phyloP scores from a whole-genome alignment of 192 early-diverging fungal species.

The Gonapodya prolifera region DNA sequence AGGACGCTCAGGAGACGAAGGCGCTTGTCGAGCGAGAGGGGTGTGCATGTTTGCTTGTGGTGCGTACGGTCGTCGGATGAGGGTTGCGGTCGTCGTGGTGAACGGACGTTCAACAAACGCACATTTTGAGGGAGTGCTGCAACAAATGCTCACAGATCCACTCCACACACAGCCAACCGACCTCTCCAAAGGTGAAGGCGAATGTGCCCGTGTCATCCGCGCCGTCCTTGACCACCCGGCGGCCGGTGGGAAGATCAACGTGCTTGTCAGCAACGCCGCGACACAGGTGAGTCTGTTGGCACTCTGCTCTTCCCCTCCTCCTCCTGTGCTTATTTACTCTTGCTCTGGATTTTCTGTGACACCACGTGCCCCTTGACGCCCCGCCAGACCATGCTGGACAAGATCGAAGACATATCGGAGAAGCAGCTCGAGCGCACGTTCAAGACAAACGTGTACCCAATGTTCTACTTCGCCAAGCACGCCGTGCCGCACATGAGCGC shows the following conservation, averaged over 20 bases:
- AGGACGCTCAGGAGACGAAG: conserved; percentile 30
- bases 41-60: conserved; percentile 23
- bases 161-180: conserved; percentile 8
- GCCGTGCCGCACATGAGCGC: conserved; percentile 25
- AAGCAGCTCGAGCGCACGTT: conserved; percentile 34
- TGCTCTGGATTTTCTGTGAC: no score
- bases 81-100: no score
- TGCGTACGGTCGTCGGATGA: background rate
- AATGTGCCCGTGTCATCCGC: conserved; percentile 10
- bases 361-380: no score
- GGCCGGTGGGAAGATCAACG: conserved; percentile 9
- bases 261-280: conserved; percentile 18
- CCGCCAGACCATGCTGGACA: conserved; percentile 17
- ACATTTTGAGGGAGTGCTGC: background rate
- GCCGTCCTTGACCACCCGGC: background rate
- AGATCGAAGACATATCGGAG: conserved; percentile 21
- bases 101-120: conserved; percentile 5
- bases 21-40: conserved; percentile 23
- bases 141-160: conserved; percentile 8
- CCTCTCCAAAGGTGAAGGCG: conserved; percentile 9
- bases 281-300: conserved; percentile 10
- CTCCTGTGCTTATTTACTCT: no score
- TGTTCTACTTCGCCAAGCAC: conserved; percentile 33
- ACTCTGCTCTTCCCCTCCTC: background rate
- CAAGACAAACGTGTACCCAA: conserved; percentile 29